These are phyloP conservation scores for Eucalyptus fibrosa DNA, from an alignment of 345 rosid genomes.

Conservation along the genomic window DNA sequence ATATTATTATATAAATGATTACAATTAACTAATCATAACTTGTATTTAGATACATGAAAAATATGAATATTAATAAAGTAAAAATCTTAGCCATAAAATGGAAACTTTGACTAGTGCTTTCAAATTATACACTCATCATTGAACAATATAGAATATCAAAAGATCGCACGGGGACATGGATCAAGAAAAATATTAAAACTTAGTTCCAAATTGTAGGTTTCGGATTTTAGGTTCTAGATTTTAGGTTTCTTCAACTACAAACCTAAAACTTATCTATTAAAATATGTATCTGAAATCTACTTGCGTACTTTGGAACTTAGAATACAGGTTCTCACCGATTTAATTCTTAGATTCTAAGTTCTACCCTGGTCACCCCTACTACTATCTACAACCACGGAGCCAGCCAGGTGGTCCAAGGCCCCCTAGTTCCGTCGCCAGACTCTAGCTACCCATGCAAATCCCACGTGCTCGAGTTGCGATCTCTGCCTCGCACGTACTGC, in stretches of 20 bases:
- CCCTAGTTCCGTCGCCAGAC: accelerated
- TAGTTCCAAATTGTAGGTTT: too few relatives aligned
- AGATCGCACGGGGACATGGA: accelerated
- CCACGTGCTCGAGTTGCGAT: neutral
- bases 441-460: neutral
- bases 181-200: too few relatives aligned
- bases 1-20: too few relatives aligned
- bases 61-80: too few relatives aligned
- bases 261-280: accelerated
- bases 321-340: accelerated
- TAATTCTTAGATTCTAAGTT: accelerated
- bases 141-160: accelerated
- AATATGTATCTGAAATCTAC: accelerated
- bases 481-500: neutral
- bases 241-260: accelerated
- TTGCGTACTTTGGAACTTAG: accelerated
- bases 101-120: accelerated
- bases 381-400: too few relatives aligned
- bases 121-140: too few relatives aligned
- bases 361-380: accelerated
- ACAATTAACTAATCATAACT: too few relatives aligned
- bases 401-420: too few relatives aligned
- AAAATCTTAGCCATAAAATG: too few relatives aligned
- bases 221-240: accelerated
- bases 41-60: accelerated